phyloP scores from a whole-genome alignment of 306 rosid genomes.

The Abrus pulchellus region DNA sequence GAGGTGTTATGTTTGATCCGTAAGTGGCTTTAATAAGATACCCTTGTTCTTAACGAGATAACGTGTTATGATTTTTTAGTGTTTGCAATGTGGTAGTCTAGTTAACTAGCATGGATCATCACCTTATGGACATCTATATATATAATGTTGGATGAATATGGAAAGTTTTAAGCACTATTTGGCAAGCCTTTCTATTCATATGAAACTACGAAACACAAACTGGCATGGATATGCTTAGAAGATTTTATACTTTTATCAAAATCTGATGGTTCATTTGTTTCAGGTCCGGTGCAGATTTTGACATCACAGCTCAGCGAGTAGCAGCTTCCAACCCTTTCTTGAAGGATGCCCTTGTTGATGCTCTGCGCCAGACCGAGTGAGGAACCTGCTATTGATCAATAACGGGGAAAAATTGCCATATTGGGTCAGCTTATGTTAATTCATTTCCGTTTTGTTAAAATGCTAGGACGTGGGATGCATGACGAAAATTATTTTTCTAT shows the following conservation, averaged over 20 bases:
- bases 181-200: conserved; percentile 16
- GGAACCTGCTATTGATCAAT: conserved; percentile 36
- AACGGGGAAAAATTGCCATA: background rate
- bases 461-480: conserved; percentile 28
- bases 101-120: conserved; percentile 42
- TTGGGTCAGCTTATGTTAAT: background rate
- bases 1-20: conserved; percentile 89
- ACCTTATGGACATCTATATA: conserved; percentile 31
- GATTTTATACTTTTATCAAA: background rate
- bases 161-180: background rate
- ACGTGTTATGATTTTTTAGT: conserved; percentile 17
- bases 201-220: background rate
- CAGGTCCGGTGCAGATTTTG: conserved; percentile 86
- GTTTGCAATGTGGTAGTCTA: background rate
- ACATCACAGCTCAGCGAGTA: conserved; percentile 74
- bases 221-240: background rate
- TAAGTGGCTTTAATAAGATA: conserved; percentile 54
- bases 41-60: conserved; percentile 4
- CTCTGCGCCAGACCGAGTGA: conserved; percentile 59
- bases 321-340: conserved; percentile 83
- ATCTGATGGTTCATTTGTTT: conserved; percentile 46
- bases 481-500: conserved; percentile 1
- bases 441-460: conserved; percentile 16
- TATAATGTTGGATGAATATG: conserved; percentile 36
- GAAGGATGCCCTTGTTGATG: conserved; percentile 72